These are phyloP conservation scores for Quercus phellos DNA, from an alignment of 331 rosid genomes.

Conservation along the genomic window DNA sequence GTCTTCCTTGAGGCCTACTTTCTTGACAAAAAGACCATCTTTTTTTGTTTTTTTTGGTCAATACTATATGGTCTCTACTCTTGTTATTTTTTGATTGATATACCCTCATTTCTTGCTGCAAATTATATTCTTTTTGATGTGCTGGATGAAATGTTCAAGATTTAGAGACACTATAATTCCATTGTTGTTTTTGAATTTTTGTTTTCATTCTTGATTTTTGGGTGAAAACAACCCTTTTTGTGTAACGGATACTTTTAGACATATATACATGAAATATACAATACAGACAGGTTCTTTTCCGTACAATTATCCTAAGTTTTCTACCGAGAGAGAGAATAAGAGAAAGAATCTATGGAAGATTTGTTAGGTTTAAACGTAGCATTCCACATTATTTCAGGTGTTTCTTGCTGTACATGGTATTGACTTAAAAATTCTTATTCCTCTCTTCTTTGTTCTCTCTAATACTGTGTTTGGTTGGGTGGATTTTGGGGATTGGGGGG, in stretches of 20 bases:
- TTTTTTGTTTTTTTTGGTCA: too few species aligned
- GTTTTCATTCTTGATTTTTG: background rate
- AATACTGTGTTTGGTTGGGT: too few species aligned
- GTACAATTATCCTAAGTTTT: background rate
- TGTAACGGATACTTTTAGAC: too few species aligned
- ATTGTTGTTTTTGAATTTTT: background rate
- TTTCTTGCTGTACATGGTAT: background rate
- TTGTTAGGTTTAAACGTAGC: background rate
- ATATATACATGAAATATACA: too few species aligned
- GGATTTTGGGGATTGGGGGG: too few species aligned
- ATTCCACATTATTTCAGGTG: background rate
- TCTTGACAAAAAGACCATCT: background rate
- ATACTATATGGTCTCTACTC: background rate
- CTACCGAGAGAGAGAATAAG: background rate
- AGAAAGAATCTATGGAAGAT: background rate
- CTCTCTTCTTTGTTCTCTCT: too few species aligned
- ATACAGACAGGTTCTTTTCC: too few species aligned
- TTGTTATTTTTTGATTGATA: background rate
- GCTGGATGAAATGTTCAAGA: background rate
- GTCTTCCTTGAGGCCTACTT: background rate
- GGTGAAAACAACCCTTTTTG: background rate
- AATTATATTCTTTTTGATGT: background rate
- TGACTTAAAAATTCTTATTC: background rate
- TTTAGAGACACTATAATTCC: background rate
- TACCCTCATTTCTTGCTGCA: background rate